Base-by-base conservation (phyloP, 495 filamentous ascomycete species). In the Aspergillus bridgeri region DNA sequence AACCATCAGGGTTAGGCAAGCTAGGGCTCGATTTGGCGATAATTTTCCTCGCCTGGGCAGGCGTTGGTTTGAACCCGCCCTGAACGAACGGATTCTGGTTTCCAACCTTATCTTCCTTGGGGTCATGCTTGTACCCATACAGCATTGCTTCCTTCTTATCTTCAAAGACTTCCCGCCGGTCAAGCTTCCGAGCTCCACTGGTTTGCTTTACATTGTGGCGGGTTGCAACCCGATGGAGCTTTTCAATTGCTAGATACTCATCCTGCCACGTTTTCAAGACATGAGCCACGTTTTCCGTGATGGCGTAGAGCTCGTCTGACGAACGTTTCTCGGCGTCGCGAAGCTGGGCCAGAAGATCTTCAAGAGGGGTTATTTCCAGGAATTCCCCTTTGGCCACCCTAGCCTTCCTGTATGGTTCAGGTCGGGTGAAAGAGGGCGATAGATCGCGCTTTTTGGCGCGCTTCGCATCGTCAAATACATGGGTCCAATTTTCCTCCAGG, bases 201-300 rank as follows among this genome's bases (percentile, higher is more conserved):
- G 62, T 62, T 17, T 58, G 58, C 51, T 71, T 71, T 6, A 49
- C 49, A 9, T 64, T 51, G 54, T 75, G 56, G 68, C 75, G 65
- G 69, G 83, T 64, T 65, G 79, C 61, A 69, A 66, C 53, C 72
- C 81, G 80, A 19, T 80, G 71, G 38, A 84, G 72, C 53, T 80
- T 79, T 54, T 85, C 79, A 5, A 91, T 77, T 17, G 76, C 76
- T 13, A 83, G 63, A 62, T 79, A 89, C 61, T 92, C 85, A 18
- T 84, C 75, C 65, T 91, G 86, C 75, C 84, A 86, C 5, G 72
- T 70, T 43, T 74, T 71, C 53, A 92, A 60, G 4, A 79, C 78
- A 47, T 75, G 65, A 13, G 78, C 79, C 3, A 78, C 76, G 50
- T 83, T 81, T 27, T 80, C 74, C 4, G 83, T 73, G 15, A 79